These are phyloP conservation scores for Leccinum obscurum DNA, from an alignment of 768 basidiomycete genomes.

Conservation along the genomic window DNA sequence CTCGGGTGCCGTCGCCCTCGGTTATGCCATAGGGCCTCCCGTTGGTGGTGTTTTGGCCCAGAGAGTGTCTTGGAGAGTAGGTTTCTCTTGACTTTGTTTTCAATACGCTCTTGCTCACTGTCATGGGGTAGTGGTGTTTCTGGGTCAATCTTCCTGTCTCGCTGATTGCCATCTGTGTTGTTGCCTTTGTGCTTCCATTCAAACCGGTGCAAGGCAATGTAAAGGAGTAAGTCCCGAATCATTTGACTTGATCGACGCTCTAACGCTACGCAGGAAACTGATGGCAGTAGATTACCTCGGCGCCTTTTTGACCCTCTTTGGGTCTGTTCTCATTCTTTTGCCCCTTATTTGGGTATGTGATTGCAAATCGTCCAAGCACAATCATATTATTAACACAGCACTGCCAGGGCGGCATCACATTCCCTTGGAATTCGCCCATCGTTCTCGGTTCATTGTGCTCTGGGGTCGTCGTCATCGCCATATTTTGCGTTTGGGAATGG, in stretches of 20 bases:
- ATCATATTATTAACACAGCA: slow-evolving; percentile 3
- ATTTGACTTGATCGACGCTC: neutral
- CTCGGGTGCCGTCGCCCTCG: slow-evolving; percentile 51
- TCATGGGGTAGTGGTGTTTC: slow-evolving; percentile 60
- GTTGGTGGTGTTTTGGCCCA: slow-evolving; percentile 66
- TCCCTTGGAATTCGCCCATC: slow-evolving; percentile 67
- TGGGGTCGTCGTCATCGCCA: slow-evolving; percentile 48
- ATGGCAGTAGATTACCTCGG: slow-evolving; percentile 66
- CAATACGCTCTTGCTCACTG: neutral
- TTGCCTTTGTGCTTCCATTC: slow-evolving; percentile 65
- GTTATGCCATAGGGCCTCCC: slow-evolving; percentile 66
- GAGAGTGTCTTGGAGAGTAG: slow-evolving; percentile 61
- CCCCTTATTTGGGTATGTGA: slow-evolving; percentile 68
- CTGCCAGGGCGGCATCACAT: slow-evolving; percentile 64
- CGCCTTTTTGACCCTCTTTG: slow-evolving; percentile 54
- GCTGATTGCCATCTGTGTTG: slow-evolving; percentile 50
- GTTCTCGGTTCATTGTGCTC: slow-evolving; percentile 61
- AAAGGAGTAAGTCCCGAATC: slow-evolving; percentile 37
- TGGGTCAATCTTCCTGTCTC: slow-evolving; percentile 71
- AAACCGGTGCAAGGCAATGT: slow-evolving; percentile 65
- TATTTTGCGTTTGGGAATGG: slow-evolving; percentile 77
- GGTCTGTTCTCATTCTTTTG: slow-evolving; percentile 62
- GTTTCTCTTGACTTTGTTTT: slow-evolving; percentile 17
- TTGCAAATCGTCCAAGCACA: neutral
- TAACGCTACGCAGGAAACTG: slow-evolving; percentile 49